Base-by-base conservation (phyloP, 2,329 filamentous ascomycete genomes). In the Ascosphaera apis region DNA sequence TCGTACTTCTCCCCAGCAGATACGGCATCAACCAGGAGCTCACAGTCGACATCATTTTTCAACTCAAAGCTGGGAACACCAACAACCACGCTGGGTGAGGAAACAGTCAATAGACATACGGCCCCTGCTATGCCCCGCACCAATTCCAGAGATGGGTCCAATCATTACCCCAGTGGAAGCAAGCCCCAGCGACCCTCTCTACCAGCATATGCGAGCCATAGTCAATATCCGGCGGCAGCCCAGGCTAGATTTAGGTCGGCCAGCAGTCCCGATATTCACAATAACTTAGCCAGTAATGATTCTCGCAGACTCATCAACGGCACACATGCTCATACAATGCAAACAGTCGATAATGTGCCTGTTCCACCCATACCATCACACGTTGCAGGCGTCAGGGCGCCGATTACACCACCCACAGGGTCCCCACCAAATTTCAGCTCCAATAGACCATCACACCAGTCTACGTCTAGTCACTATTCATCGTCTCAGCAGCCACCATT, bases 251-350 rank as follows among this genome's bases (percentile, higher is more conserved):
- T 80, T 57, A 71, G 88, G 43, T 92, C 84, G 27, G 91, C 91
- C 48, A 95, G 86, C 58, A 93, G 84, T 42, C 86, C 88, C 5
- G 84, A 95, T 52, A 92, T 92, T 46, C 81, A 91, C 44, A 74
- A 68, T 31, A 31, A 43, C 36, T 68, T 73, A 36, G 65, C 67
- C 42, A 65, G 65, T 34, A 62, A 65, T 23, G 59, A 64, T 33
- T 47, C 52, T 11, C 53, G 57, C 40, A 59, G 59, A 34, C 60
- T 60, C 41, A 53, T 49, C 64, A 72, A 42, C 62, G 70, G 49
- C 54, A 21, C 19, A 21, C 41, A 67, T 69, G 61, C 60, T 64
- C 43, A 67, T 69, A 54, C 63, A 55, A 51, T 66, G 60, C 52
- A 62, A 55, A 55, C 61, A 53, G 51, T 56, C 21, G 60, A 63